Percentiles rank a stretch among this genome's conserved stretches.
Conservation (phyloP, 495 filamentous ascomycete species). For the Lasiosphaeria ovina region DNA sequence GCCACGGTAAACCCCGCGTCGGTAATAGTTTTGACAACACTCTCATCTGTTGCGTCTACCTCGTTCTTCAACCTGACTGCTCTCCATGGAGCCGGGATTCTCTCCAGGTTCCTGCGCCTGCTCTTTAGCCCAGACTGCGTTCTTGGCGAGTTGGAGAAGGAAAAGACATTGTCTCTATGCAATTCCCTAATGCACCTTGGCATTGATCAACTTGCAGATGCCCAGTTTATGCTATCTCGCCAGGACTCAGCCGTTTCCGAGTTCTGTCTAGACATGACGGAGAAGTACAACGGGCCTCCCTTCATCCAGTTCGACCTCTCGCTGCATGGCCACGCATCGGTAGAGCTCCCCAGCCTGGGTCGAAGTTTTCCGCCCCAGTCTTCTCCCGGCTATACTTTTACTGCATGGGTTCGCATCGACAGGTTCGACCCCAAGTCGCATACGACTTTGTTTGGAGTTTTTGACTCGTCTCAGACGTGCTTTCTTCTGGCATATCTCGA, state of each 20-base stretch:
- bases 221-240: conserved; percentile 68
- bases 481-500: conserved; percentile 93
- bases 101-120: conserved; percentile 68
- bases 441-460: conserved; percentile 94
- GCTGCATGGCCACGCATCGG: conserved; percentile 77
- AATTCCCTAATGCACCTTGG: conserved; percentile 63
- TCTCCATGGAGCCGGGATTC: conserved; percentile 72
- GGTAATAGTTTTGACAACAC: conserved; percentile 57
- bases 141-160: conserved; percentile 51
- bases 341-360: conserved; percentile 81
- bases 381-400: conserved; percentile 78
- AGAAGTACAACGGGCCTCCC: conserved; percentile 69
- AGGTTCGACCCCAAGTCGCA: conserved; percentile 80
- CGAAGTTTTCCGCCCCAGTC: conserved; percentile 74
- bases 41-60: conserved; percentile 50
- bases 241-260: conserved; percentile 60
- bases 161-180: conserved; percentile 59
- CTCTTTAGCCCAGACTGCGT: conserved; percentile 53
- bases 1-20: conserved; percentile 48
- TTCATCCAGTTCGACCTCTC: conserved; percentile 95
- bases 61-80: conserved; percentile 75
- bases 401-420: conserved; percentile 84
- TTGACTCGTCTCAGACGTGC: conserved; percentile 88
- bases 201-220: conserved; percentile 73
- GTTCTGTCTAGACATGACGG: conserved; percentile 72